These are phyloP conservation scores for Chimonanthus praecox DNA, from an alignment of 164 flowering plant genomes.

Conservation along the genomic window DNA sequence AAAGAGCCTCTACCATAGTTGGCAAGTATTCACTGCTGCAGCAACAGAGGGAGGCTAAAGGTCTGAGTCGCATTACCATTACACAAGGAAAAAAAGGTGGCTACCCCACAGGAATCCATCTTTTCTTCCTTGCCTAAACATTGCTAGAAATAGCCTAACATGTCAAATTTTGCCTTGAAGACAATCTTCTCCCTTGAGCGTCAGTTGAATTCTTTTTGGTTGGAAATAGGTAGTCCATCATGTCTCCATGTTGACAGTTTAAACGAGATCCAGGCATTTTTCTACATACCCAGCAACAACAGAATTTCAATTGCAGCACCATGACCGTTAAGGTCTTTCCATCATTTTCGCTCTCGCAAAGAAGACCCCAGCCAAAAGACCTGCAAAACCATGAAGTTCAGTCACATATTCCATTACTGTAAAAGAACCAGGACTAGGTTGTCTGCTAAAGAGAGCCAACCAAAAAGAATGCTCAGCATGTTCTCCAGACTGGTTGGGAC, in stretches of 20 bases:
- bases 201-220: neutral
- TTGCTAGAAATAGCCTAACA: neutral
- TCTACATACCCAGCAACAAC: neutral
- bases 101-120: neutral
- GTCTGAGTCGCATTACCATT: too few relatives aligned
- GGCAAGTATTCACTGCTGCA: too few relatives aligned
- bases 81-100: too few relatives aligned
- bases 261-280: neutral
- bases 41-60: too few relatives aligned
- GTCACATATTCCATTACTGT: neutral
- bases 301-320: neutral
- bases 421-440: neutral
- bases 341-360: conserved; percentile 85
- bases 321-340: conserved; percentile 29
- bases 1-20: too few relatives aligned
- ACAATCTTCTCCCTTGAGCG: neutral
- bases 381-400: conserved; percentile 26
- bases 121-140: neutral
- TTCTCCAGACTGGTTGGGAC: conserved; percentile 96
- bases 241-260: neutral
- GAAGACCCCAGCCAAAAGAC: conserved; percentile 86
- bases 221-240: neutral
- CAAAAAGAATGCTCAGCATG: conserved; percentile 83
- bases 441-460: conserved; percentile 30
- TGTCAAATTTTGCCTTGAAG: neutral